Evolutionary conservation across 1,284 basidiomycete species (phyloP).

Genomic region (Ganoderma lingzhi): DNA sequence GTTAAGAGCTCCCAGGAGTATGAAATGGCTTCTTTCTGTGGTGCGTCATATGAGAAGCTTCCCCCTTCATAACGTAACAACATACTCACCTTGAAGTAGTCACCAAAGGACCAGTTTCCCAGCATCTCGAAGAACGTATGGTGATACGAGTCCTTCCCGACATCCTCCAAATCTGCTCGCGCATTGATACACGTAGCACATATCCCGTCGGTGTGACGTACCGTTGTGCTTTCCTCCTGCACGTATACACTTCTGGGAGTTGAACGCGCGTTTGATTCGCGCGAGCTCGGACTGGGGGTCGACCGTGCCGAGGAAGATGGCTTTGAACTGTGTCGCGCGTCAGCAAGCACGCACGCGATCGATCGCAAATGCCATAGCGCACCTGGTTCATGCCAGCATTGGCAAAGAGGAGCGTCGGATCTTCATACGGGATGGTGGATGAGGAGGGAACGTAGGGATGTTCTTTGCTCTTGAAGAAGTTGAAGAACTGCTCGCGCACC

Average conservation of each 20-base stretch:
- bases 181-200: conserved; percentile 14
- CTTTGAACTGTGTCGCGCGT: conserved; percentile 79
- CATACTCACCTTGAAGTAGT: conserved; percentile 92
- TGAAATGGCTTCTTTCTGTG: conserved; percentile 88
- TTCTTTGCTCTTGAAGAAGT: conserved; percentile 80
- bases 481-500: conserved; percentile 80
- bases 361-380: conserved; percentile 25
- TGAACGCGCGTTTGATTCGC: conserved; percentile 92
- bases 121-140: conserved; percentile 99
- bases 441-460: conserved; percentile 96
- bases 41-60: background rate
- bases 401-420: conserved; percentile 96
- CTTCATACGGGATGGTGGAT: conserved; percentile 95
- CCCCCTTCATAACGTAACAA: too few relatives aligned
- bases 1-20: conserved; percentile 98
- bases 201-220: conserved; percentile 39
- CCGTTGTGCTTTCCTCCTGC: conserved; percentile 99
- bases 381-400: conserved; percentile 98
- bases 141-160: conserved; percentile 96
- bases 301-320: conserved; percentile 95
- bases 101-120: conserved; percentile 99
- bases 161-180: conserved; percentile 90
- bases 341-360: conserved; percentile 9
- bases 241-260: conserved; percentile 97
- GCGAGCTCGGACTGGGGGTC: conserved; percentile 92